Conservation (phyloP, 2,329 filamentous ascomycete genomes). For the Cryphonectria nitschkei region DNA sequence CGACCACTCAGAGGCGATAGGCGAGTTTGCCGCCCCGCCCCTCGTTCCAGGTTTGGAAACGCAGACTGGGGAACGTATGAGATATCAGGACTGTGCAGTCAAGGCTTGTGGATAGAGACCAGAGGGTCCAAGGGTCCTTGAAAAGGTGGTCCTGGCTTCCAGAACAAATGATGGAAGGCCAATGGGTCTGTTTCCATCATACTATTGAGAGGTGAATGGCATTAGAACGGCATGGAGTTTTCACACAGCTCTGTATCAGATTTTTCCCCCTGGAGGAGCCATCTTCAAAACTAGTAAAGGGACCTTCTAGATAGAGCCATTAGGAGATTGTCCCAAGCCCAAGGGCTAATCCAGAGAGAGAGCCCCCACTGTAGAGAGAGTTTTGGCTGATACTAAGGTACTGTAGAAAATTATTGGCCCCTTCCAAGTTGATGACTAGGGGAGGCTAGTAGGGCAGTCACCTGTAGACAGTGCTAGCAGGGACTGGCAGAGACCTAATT, state of each 20-base stretch:
- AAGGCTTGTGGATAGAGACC: background rate
- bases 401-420: no score
- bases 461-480: background rate
- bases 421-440: background rate
- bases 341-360: no score
- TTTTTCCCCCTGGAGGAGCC: no score
- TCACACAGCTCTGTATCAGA: background rate
- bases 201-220: background rate
- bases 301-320: background rate
- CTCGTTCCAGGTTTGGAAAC: background rate
- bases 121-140: background rate
- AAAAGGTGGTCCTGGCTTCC: background rate
- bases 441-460: background rate
- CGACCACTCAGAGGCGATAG: background rate
- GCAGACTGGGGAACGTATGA: background rate
- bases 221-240: background rate
- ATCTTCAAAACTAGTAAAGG: no score
- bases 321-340: no score
- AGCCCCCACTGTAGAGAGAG: no score
- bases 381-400: no score
- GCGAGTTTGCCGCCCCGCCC: background rate
- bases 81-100: background rate
- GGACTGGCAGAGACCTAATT: background rate
- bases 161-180: constrained; percentile 1
- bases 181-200: background rate